Base-by-base conservation (phyloP, 2,329 filamentous ascomycete genomes). In the Trichoderma citrinoviride region DNA sequence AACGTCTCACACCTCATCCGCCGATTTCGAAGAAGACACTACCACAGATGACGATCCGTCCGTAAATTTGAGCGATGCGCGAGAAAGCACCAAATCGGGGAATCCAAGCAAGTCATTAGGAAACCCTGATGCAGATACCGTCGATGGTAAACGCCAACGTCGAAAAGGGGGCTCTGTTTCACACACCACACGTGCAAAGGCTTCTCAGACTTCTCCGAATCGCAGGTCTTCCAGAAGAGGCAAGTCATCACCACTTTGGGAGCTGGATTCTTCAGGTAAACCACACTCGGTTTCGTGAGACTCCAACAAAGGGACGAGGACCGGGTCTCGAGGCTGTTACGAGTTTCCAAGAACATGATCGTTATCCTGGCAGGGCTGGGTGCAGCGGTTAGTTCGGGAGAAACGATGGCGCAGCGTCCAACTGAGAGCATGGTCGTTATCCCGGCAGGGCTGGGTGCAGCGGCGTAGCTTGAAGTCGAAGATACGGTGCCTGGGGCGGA, bases 381-480 rank as follows among this genome's bases (percentile, higher is more conserved):
- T 50, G 56, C 44, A 40, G 56, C 44, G 44, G 44, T 25, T 60
- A 49, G 56, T 7, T 58, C 43, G n/a, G n/a, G 47, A 57, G 54
- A 57, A 46, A 47, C 41, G 27, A 23, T 33, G 25, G 23, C 25
- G 14, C 27, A 19, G 25, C 27, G 55, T 47, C 43, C 27, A n/a
- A 58, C 25, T n/a, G 41, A 58, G n/a, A 25, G 41, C 55, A 60
- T 50, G 56, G 56, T 50, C 44, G 56, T 60, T 50, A 60, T 60
- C 56, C 56, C 49, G 56, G 29, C 56, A 60, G 56, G 56, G 56
- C 41, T 29, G 56, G 56, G 56, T 50, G 56, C 43, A 58, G 56
- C 43, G 43, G 43, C 43, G 43, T 25, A 58, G 56, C 19, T 58
- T 4, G 43, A 49, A 6, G 44, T 14, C 46, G 23, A 19, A 14